Evolutionary conservation across 1,284 basidiomycete species (phyloP).

Genomic region (Cutaneotrichosporon curvatum): DNA sequence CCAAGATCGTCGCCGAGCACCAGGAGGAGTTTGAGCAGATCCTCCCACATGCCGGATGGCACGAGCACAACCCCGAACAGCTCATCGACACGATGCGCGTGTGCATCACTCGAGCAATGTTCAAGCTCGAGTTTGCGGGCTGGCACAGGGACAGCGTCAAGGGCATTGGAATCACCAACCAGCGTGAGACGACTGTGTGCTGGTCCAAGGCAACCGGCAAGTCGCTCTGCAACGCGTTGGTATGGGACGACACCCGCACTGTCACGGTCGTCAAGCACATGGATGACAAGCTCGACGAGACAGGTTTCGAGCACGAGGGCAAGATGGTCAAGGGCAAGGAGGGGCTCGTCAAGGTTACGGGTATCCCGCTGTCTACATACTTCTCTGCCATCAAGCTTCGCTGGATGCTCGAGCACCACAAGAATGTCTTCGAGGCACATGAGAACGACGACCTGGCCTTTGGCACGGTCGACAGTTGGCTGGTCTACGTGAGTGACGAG

Average conservation of each 20-base stretch:
- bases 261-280: constrained; percentile 72
- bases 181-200: constrained; percentile 90
- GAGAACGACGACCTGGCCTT: constrained; percentile 76
- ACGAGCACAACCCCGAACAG: constrained; percentile 85
- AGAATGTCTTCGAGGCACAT: constrained; percentile 72
- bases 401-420: constrained; percentile 90
- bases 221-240: constrained; percentile 81
- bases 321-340: constrained; percentile 53
- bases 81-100: constrained; percentile 69
- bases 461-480: constrained; percentile 94
- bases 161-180: constrained; percentile 91
- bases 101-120: constrained; percentile 69
- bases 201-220: constrained; percentile 89
- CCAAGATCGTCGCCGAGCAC: constrained; percentile 77
- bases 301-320: constrained; percentile 62
- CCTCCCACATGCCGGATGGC: constrained; percentile 88
- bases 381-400: constrained; percentile 93
- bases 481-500: constrained; percentile 45
- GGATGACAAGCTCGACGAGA: constrained; percentile 62
- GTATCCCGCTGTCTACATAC: constrained; percentile 87
- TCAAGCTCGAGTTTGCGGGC: constrained; percentile 65
- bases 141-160: constrained; percentile 72
- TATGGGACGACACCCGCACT: constrained; percentile 93
- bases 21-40: constrained; percentile 89
- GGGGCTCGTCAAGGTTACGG: constrained; percentile 52